phyloP scores from a whole-genome alignment of 345 rosid species.

The Euphorbia lathyris region DNA sequence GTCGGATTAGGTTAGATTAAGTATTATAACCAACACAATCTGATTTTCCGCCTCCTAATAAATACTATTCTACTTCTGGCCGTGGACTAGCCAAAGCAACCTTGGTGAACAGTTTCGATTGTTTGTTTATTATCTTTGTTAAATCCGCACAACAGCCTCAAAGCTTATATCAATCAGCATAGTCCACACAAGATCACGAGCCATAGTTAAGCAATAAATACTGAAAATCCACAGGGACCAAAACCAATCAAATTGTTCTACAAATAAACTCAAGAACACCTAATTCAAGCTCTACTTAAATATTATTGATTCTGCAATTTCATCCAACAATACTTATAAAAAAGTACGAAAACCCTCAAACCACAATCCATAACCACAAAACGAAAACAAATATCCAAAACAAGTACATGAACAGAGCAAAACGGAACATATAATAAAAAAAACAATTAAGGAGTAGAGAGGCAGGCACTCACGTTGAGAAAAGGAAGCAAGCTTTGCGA shows the following conservation, averaged over 20 bases:
- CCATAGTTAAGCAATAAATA: background rate
- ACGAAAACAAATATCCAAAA: slow-evolving; percentile 11
- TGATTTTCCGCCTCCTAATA: too few relatives aligned
- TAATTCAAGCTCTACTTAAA: background rate
- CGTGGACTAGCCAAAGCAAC: too few relatives aligned
- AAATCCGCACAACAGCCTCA: too few relatives aligned
- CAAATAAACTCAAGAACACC: background rate
- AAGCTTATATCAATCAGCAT: too few relatives aligned
- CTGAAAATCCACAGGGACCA: background rate
- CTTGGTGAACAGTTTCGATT: too few relatives aligned
- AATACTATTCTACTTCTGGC: too few relatives aligned
- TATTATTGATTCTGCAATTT: too few relatives aligned
- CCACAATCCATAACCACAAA: slow-evolving; percentile 12
- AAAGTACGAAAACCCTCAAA: background rate
- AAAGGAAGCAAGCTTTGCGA: slow-evolving; percentile 31
- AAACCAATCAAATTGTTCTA: background rate
- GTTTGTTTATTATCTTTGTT: too few relatives aligned
- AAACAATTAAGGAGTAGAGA: background rate
- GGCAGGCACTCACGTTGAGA: slow-evolving; percentile 42
- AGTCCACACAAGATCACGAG: background rate
- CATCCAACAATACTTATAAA: slow-evolving; percentile 5
- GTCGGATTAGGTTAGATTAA: too few relatives aligned
- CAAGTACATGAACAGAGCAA: background rate
- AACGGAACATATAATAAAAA: slow-evolving; percentile 13
- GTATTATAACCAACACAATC: too few relatives aligned